Conservation (phyloP, 1,284 basidiomycete genomes). For the Kalmanozyma brasiliensis region DNA sequence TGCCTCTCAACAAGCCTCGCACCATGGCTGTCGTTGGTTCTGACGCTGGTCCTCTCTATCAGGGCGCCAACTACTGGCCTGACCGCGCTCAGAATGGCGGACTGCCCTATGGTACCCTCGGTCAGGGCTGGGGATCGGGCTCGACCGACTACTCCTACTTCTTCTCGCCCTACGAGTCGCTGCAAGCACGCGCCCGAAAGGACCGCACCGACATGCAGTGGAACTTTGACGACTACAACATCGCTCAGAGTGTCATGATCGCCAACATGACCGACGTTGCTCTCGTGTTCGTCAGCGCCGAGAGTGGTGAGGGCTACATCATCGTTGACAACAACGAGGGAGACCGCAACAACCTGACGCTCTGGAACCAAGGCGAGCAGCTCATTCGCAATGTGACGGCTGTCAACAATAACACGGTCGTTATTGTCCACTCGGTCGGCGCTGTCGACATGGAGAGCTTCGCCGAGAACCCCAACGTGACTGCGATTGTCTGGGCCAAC, state of each 20-base stretch:
- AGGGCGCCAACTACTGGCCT: constrained; percentile 79
- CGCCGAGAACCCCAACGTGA: constrained; percentile 59
- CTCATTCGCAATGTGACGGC: constrained; percentile 52
- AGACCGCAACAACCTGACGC: constrained; percentile 81
- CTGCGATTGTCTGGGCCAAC: constrained; percentile 56
- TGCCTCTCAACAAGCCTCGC: constrained; percentile 49
- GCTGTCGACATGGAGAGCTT: constrained; percentile 56
- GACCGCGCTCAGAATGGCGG: constrained; percentile 71
- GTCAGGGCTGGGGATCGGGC: constrained; percentile 82
- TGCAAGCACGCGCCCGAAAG: constrained; percentile 73
- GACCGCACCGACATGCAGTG: constrained; percentile 72
- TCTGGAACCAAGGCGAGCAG: constrained; percentile 80
- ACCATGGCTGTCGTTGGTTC: constrained; percentile 57
- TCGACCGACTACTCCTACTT: constrained; percentile 71
- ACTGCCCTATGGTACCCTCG: constrained; percentile 75
- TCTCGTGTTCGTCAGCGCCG: constrained; percentile 74
- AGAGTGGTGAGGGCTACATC: constrained; percentile 70
- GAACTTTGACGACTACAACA: constrained; percentile 74
- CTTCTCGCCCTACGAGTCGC: constrained; percentile 74
- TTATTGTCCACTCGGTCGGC: constrained; percentile 56
- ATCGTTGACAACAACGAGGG: constrained; percentile 68
- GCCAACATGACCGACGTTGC: constrained; percentile 69
- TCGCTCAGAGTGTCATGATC: constrained; percentile 47
- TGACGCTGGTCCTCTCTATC: constrained; percentile 77
- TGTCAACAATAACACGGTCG: constrained; percentile 60